Base-by-base conservation (phyloP, 371 early-diverging fungal species). In the Ordospora pajunii region DNA sequence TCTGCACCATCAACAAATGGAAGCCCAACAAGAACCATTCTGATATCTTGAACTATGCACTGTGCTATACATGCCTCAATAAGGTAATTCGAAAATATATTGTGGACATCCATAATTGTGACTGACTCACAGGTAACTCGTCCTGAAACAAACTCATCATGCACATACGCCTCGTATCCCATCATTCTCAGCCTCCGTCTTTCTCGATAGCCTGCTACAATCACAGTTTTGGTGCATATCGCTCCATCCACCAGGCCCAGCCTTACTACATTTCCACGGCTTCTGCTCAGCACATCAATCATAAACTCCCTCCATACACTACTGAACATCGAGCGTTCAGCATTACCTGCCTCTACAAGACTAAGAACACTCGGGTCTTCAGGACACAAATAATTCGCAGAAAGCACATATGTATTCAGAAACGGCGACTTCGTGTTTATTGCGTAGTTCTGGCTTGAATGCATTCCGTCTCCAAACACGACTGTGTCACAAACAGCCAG, bases 111-210 rank as follows among this genome's bases (percentile, higher is more conserved):
- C 58, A 58, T 14, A 58, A 58, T 58, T 6, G 58, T 58, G 14
- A 37, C 58, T 37, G 58, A 8, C n/a, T 40, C 37, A 6, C 37
- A 12, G 6, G 12, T 6, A 25, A 58, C n/a, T 40, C n/a, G 27
- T 40, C 58, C 17, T n/a, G 58, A 58, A 58, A 58, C 40, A 58
- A 58, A 58, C 58, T 58, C 58, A 14, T 58, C 58, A 19, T 58
- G 32, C 17, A 40, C 40, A 40, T 58, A 58, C 32, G 58, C 27
- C 8, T 17, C 40, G 14, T 58, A 58, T 14, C 58, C 58, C 37
- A 58, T 12, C 10, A 58, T 27, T 32, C 27, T 58, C 12, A 58
- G 17, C 37, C 58, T 58, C n/a, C 58, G 27, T 58, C 40, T 58
- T 19, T 58, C 58, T 14, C 17, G 14, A 58, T 58, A 58, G 27